Evolutionary conservation across 371 early-diverging fungal genomes (phyloP).

Genomic region (Vairimorpha apis): DNA sequence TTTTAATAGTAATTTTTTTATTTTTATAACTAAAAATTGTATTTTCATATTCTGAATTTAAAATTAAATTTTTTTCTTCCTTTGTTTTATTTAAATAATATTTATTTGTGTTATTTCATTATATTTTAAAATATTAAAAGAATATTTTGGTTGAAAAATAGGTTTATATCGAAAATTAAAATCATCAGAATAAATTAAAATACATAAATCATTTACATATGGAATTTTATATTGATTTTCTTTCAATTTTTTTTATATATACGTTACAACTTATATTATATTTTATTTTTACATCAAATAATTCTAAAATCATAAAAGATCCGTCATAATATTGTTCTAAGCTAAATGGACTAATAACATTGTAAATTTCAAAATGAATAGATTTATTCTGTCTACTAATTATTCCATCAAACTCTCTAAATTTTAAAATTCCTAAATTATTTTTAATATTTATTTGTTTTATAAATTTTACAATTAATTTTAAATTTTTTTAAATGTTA

Average conservation of each 20-base stretch:
- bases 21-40: too few species aligned
- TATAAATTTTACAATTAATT: constrained; percentile 26
- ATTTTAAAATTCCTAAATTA: constrained; percentile 12
- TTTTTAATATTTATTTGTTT: neutral
- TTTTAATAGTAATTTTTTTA: neutral
- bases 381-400: neutral
- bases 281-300: neutral
- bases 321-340: constrained; percentile 31
- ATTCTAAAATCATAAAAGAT: neutral
- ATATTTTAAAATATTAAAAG: neutral
- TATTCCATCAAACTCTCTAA: constrained; percentile 27
- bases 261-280: neutral
- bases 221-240: neutral
- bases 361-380: constrained; percentile 15
- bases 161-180: too few species aligned
- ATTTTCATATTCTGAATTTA: too few species aligned
- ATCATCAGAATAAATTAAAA: neutral
- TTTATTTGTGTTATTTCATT: neutral
- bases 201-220: neutral
- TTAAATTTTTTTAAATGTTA: neutral
- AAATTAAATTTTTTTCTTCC: neutral
- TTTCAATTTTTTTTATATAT: neutral
- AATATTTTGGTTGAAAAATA: neutral
- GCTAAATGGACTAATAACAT: constrained; percentile 10
- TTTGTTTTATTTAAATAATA: neutral